These are phyloP conservation scores for Syzygium jambos DNA, from an alignment of 345 rosid species.

Conservation along the genomic window DNA sequence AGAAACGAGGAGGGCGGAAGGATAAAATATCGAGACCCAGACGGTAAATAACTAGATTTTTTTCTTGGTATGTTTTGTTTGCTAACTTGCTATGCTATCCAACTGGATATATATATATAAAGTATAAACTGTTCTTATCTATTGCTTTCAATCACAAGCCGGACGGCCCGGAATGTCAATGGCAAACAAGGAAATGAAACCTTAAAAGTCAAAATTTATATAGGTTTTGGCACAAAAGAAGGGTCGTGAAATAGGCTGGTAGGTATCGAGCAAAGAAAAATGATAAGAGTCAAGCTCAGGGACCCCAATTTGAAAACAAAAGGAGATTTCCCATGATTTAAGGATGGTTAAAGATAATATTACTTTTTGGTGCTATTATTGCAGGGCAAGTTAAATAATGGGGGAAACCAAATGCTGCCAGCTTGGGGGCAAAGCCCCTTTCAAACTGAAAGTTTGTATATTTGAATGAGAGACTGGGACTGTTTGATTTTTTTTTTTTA, in stretches of 20 bases:
- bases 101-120: not conserved
- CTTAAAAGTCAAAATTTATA: not conserved
- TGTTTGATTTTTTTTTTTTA: not conserved
- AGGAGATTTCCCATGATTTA: not conserved
- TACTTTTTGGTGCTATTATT: not conserved
- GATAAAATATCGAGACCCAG: not conserved
- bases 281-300: not conserved
- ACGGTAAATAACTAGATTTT: not conserved
- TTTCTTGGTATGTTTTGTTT: not conserved
- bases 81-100: not conserved
- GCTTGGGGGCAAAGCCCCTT: not conserved
- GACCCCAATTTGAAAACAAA: not conserved
- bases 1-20: not conserved
- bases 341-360: not conserved
- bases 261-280: not conserved
- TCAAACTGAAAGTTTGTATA: not conserved
- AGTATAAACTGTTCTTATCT: not conserved
- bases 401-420: not conserved
- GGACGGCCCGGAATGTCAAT: conserved; percentile 8
- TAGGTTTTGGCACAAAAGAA: not conserved
- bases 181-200: not conserved
- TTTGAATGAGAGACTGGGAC: not conserved
- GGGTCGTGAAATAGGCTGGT: not conserved
- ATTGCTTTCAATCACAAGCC: conserved; percentile 4
- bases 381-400: not conserved